Base-by-base conservation (phyloP, 306 rosid species). In the Carpinus viminea region DNA sequence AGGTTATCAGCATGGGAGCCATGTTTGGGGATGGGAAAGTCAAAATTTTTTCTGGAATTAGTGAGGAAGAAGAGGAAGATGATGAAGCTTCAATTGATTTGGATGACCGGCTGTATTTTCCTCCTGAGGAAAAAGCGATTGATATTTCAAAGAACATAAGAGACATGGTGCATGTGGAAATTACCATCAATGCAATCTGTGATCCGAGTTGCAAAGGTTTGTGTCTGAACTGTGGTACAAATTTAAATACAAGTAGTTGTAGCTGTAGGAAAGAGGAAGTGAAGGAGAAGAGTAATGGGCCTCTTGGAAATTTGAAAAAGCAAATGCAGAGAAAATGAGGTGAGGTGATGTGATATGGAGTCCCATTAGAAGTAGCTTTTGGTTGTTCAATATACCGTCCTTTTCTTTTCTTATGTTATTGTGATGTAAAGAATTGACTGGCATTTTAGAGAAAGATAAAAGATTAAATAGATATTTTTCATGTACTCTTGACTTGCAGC, bases 91-190 rank as follows among this genome's bases (percentile, higher is more conserved):
- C 77, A 43, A 85, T 95, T 12, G 97, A 92, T 72, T 80, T 83
- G 51, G 97, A 92, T 34, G 98, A 95, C 80, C 87, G 72, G 57
- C 85, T 95, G 31, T 83, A 92, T 78, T 95, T 95, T 76, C 97
- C 97, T 36, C 86, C 79, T 0, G 90, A 55, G 52, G 87, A 84
- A 74, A 92, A 85, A 84, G 90, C 87, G 72, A 88, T 92, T 80
- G 98, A 92, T 81, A 91, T 95, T 86, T 95, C 98, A 64, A 95
- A 95, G 86, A 83, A 91, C 88, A 84, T 92, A 70, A 89, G 97
- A 84, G 98, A 95, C 87, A 79, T 81, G 70, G 85, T 95, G 85
- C 97, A 92, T 86, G 83, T 95, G 79, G 96, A 95, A 81, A 95
- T 92, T 72, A 88, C 89, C 68, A 80, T 92, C 74, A 76, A 81